Base-by-base conservation (phyloP, 345 rosid species). In the Brassica incana region DNA sequence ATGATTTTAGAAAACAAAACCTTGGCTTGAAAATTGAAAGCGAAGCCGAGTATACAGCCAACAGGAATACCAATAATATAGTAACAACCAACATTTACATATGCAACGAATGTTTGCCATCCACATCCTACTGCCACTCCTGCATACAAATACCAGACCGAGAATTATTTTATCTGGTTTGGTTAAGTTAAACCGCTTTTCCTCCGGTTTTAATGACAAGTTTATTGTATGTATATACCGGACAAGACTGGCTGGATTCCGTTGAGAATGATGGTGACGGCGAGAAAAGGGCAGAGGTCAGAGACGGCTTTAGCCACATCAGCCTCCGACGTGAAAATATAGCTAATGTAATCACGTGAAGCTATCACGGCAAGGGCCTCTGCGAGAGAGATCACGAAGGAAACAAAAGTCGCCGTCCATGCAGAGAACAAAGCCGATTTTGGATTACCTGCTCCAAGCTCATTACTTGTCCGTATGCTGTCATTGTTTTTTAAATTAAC, bases 111-210 rank as follows among this genome's bases (percentile, higher is more conserved):
- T 8, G 89, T 75, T 77, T 88, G 94, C 90, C 94, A 90, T 78
- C 92, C 94, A 50, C 94, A 86, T 18, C 94, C 94, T 50, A 90
- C 89, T 5, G 94, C 90, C 84, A 88, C 94, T 11, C 94, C 90
- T 90, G 60, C 67, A 72, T 25, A 40, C 6, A n/a, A 59, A 69
- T 9, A 63, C 30, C 72, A 76, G 30, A 54, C 76, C 48, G 8
- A 59, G 0, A 62, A 48, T 4, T 43, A 3, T 43, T 43, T 23
- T 32, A 1, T 12, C 48, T 9, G 14, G 48, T 67, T 50, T 15
- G 35, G 56, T 52, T 8, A 58, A 18, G 1, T 1, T n/a, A 67
- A 5, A 3, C n/a, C 30, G 10, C n/a, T 48, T 71, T n/a, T 35
- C 52, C n/a, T 63, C 25, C 33, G 2, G 2, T 12, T 11, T 1